Percentiles rank a stretch among this genome's conserved stretches.
phyloP scores from a whole-genome alignment of 1,284 basidiomycete genomes.

The Moesziomyces parantarcticus region DNA sequence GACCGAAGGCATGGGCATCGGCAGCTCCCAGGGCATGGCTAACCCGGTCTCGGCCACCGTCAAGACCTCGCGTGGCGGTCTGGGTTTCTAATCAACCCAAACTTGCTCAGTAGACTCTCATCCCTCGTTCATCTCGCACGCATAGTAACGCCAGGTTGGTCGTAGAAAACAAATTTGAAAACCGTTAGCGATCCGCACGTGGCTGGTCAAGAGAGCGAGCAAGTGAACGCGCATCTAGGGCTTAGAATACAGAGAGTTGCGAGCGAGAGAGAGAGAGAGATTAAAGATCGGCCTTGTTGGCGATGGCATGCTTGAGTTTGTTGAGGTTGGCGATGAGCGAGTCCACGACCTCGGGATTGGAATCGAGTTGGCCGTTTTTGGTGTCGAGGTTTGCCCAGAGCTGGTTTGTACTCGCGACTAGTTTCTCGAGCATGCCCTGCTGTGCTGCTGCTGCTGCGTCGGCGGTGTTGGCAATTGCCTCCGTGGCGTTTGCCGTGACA shows the following conservation, averaged over 20 bases:
- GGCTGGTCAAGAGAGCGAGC: no score
- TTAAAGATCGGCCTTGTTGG: slow-evolving; percentile 27
- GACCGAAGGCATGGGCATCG: slow-evolving; percentile 62
- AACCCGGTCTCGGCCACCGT: slow-evolving; percentile 64
- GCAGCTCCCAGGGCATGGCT: slow-evolving; percentile 56
- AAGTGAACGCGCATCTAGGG: no score
- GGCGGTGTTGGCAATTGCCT: not conserved
- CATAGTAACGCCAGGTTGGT: no score
- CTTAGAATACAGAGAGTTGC: not conserved
- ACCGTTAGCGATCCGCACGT: no score
- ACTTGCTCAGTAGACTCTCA: no score
- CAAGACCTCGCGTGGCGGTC: slow-evolving; percentile 61
- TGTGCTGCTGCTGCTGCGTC: slow-evolving; percentile 8
- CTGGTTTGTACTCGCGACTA: slow-evolving; percentile 24
- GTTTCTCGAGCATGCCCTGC: slow-evolving; percentile 25
- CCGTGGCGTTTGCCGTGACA: slow-evolving; percentile 1
- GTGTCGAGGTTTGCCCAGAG: slow-evolving; percentile 22
- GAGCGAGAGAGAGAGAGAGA: no score
- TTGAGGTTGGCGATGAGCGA: slow-evolving; percentile 36
- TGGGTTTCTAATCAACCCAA: slow-evolving; percentile 46
- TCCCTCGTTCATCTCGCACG: no score
- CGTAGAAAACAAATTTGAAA: no score
- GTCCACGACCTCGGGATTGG: slow-evolving; percentile 31
- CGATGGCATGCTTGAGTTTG: slow-evolving; percentile 39
- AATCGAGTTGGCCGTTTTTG: slow-evolving; percentile 6